phyloP scores from a whole-genome alignment of 1,284 basidiomycete species.

The Meira nashicola region DNA sequence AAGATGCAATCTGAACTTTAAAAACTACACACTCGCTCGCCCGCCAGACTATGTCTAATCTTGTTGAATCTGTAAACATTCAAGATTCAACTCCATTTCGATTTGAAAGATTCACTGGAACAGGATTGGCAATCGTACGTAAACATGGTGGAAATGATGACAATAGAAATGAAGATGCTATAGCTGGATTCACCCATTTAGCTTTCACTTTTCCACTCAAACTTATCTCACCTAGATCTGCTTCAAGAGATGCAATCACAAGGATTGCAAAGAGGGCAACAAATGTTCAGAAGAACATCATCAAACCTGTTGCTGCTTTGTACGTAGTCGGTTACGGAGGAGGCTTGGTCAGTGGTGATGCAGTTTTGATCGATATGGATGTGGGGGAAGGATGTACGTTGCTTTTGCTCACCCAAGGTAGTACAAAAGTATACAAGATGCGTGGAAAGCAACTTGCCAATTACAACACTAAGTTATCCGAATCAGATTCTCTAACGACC shows the following conservation, averaged over 20 bases:
- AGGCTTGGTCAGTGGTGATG: conserved; percentile 84
- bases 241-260: conserved; percentile 47
- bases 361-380: conserved; percentile 63
- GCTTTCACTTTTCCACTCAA: conserved; percentile 85
- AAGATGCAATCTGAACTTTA: too few relatives aligned
- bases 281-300: neutral
- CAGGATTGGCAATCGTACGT: conserved; percentile 3
- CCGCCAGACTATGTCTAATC: too few relatives aligned
- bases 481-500: conserved; percentile 10
- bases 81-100: too few relatives aligned
- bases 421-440: conserved; percentile 52
- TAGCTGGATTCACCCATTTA: conserved; percentile 63
- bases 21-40: too few relatives aligned
- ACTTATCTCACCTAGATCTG: conserved; percentile 66
- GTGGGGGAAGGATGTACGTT: conserved; percentile 62
- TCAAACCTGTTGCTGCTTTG: conserved; percentile 61
- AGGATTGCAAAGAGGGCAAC: neutral
- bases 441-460: conserved; percentile 4
- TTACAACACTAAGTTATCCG: neutral
- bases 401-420: conserved; percentile 74
- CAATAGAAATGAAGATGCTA: neutral
- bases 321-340: conserved; percentile 89
- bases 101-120: neutral
- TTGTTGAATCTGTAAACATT: too few relatives aligned
- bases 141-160: neutral